Percentiles rank a stretch among this genome's conserved stretches.
These are phyloP conservation scores for Backusella tuberculispora DNA, from an alignment of 192 early-diverging fungal genomes.

Conservation along the genomic window DNA sequence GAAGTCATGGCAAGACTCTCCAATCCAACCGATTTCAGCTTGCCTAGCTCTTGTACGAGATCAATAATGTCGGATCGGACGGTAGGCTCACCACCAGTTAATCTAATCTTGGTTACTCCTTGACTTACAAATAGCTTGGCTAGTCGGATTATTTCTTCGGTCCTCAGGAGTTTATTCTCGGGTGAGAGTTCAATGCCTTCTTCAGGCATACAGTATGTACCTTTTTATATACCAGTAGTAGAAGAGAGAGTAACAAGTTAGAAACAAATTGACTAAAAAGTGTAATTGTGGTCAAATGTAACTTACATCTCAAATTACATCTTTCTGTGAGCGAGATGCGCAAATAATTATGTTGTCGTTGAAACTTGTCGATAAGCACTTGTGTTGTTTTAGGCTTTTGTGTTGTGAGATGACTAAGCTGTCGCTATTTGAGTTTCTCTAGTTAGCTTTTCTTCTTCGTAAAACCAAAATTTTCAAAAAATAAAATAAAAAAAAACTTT, in stretches of 20 bases:
- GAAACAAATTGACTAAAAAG: background rate
- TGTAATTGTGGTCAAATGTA: background rate
- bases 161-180: constrained; percentile 69
- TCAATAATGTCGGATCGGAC: constrained; percentile 89
- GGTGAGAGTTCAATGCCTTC: constrained; percentile 82
- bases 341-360: constrained; percentile 89
- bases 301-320: constrained; percentile 92
- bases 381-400: background rate
- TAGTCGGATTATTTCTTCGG: constrained; percentile 80
- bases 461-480: background rate
- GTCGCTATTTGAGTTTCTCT: background rate
- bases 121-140: constrained; percentile 85
- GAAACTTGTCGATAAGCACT: constrained; percentile 31
- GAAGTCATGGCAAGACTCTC: constrained; percentile 89
- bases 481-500: background rate
- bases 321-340: constrained; percentile 93
- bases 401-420: constrained; percentile 11
- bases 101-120: constrained; percentile 91
- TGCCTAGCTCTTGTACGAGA: constrained; percentile 78
- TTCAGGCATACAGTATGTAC: constrained; percentile 96
- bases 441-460: background rate
- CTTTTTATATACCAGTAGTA: constrained; percentile 36
- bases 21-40: constrained; percentile 74
- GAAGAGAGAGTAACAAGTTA: background rate
- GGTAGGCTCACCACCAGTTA: constrained; percentile 97